phyloP scores from a whole-genome alignment of 331 rosid species.

The Erythrophleum ivorense region DNA sequence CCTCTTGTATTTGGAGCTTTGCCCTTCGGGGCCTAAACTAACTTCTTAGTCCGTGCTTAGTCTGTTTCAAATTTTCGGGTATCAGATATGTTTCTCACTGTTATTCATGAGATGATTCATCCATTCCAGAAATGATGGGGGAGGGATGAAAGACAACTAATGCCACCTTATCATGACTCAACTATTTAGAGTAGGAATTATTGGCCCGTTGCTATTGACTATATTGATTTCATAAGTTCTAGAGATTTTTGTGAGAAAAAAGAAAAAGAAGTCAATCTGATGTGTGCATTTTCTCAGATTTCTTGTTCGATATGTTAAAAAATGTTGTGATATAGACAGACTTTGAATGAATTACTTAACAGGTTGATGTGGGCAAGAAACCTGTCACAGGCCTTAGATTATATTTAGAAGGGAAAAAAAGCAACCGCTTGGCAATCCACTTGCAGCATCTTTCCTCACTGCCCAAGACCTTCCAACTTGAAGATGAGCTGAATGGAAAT shows the following conservation, averaged over 20 bases:
- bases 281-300: background rate
- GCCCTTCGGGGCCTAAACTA: background rate
- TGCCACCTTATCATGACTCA: background rate
- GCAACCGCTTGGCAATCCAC: constrained; percentile 69
- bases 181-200: background rate
- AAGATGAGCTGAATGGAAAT: constrained; percentile 38
- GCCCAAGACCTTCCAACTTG: constrained; percentile 59
- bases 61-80: background rate
- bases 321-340: background rate
- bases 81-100: background rate
- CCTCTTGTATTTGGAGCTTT: background rate
- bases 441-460: constrained; percentile 68
- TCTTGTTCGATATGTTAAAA: background rate
- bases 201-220: background rate
- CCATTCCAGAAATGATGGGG: too few relatives aligned
- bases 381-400: constrained; percentile 70
- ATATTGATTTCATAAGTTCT: background rate
- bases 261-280: background rate
- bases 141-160: background rate
- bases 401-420: constrained; percentile 64
- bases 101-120: background rate
- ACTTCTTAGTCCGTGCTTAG: background rate
- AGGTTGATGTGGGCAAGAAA: constrained; percentile 66
- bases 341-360: background rate
- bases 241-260: background rate